These are phyloP conservation scores for Argentina anserina DNA, from an alignment of 306 rosid genomes.

Conservation along the genomic window DNA sequence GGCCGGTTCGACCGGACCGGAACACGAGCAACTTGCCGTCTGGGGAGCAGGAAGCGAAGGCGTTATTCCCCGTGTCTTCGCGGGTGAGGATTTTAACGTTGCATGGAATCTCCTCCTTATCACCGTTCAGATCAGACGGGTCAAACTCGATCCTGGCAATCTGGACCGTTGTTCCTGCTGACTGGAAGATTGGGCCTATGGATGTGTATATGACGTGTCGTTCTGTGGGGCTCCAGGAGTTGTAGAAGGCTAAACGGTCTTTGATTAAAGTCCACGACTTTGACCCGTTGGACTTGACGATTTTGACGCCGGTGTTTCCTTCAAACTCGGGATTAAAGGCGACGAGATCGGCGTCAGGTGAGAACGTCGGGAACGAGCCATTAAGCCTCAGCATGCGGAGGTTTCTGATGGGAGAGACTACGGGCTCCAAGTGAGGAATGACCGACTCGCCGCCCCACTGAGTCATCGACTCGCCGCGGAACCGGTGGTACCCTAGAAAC, in stretches of 20 bases:
- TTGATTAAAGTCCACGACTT: conserved; percentile 56
- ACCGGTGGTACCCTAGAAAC: conserved; percentile 71
- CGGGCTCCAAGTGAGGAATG: conserved; percentile 47
- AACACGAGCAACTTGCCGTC: conserved; percentile 71
- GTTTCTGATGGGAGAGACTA: conserved; percentile 40
- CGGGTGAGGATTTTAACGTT: conserved; percentile 44
- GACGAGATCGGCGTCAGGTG: conserved; percentile 48
- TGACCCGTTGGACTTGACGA: conserved; percentile 59
- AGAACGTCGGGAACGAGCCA: conserved; percentile 63
- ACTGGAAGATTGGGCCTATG: conserved; percentile 60
- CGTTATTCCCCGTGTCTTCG: conserved; percentile 64
- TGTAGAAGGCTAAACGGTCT: conserved; percentile 52
- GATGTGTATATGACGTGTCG: conserved; percentile 66
- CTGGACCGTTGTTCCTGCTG: conserved; percentile 54
- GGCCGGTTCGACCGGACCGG: conserved; percentile 73
- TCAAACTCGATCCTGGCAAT: conserved; percentile 58
- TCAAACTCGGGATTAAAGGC: conserved; percentile 45
- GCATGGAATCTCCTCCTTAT: conserved; percentile 32
- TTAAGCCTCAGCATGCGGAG: conserved; percentile 50
- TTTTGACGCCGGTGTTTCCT: conserved; percentile 28
- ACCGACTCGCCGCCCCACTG: conserved; percentile 53
- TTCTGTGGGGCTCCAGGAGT: conserved; percentile 66
- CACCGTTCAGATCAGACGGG: conserved; percentile 30
- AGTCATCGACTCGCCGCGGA: conserved; percentile 50
- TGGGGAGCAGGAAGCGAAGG: conserved; percentile 75